phyloP scores from a whole-genome alignment of 1,284 basidiomycete genomes.

The Afroboletus lepidellus region DNA sequence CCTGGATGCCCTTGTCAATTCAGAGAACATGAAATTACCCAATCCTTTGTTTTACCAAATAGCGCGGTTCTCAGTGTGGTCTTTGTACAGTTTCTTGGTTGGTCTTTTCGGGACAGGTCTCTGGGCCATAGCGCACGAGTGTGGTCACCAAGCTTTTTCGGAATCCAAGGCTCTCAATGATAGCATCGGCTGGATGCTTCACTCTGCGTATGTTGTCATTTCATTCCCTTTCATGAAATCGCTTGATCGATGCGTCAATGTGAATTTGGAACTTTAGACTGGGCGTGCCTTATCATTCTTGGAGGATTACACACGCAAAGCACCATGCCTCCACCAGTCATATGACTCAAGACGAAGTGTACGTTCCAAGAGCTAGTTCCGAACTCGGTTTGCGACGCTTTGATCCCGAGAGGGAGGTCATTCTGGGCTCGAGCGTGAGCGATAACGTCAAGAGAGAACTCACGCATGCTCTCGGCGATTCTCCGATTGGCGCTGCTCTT shows the following conservation, averaged over 20 bases:
- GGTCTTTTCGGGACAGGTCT: slow-evolving; percentile 91
- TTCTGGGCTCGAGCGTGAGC: slow-evolving; percentile 66
- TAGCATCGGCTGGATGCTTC: slow-evolving; percentile 90
- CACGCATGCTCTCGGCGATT: slow-evolving; percentile 89
- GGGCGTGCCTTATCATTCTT: slow-evolving; percentile 96
- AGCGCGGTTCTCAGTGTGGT: slow-evolving; percentile 74
- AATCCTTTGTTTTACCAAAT: slow-evolving; percentile 62
- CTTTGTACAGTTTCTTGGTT: slow-evolving; percentile 75
- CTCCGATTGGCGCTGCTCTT: slow-evolving; percentile 80
- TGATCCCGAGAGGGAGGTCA: slow-evolving; percentile 65
- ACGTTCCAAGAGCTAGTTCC: slow-evolving; percentile 87
- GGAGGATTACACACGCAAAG: slow-evolving; percentile 95
- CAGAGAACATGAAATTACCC: slow-evolving; percentile 49
- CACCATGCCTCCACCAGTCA: slow-evolving; percentile 96
- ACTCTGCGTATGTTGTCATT: slow-evolving; percentile 75
- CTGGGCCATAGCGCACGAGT: slow-evolving; percentile 92
- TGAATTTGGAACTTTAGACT: slow-evolving; percentile 54
- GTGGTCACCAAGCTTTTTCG: slow-evolving; percentile 96
- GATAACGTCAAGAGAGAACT: slow-evolving; percentile 77
- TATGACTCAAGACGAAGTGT: slow-evolving; percentile 95
- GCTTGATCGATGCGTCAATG: slow-evolving; percentile 27
- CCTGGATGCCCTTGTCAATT: slow-evolving; percentile 65
- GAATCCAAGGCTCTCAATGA: slow-evolving; percentile 93
- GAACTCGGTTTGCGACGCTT: slow-evolving; percentile 65
- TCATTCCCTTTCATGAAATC: slow-evolving; percentile 8